phyloP scores from a whole-genome alignment of 2,329 filamentous ascomycete genomes.

The Trichoderma endophyticum region DNA sequence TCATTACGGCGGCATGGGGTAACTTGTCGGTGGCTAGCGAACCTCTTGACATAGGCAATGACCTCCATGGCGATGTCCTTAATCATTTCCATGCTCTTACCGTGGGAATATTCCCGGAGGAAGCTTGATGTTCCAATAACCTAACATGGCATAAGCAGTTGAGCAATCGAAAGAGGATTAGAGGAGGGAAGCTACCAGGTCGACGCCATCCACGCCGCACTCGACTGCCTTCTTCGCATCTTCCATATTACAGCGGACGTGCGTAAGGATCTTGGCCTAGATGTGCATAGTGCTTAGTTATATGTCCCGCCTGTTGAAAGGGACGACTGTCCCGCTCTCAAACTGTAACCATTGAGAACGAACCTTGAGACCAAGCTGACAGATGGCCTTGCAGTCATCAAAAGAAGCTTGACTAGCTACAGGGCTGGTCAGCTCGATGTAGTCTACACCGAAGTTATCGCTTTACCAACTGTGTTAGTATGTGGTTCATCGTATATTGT shows the following conservation, averaged over 20 bases:
- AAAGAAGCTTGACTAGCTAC: constrained; percentile 70
- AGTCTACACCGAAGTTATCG: constrained; percentile 49
- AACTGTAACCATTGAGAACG: constrained; percentile 23
- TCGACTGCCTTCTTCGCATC: not conserved
- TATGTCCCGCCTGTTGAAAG: not conserved
- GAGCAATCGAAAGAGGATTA: not conserved
- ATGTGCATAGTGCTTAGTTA: not conserved
- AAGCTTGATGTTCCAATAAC: constrained; percentile 76
- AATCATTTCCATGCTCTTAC: constrained; percentile 81
- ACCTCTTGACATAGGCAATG: constrained; percentile 72
- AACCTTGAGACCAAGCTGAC: constrained; percentile 78
- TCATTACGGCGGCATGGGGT: not conserved
- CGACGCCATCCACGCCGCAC: constrained; percentile 64
- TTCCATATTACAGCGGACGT: not conserved
- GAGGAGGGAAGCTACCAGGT: constrained; percentile 43
- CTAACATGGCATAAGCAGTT: not conserved
- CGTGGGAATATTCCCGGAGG: constrained; percentile 80
- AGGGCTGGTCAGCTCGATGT: constrained; percentile 73
- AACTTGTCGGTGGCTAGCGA: not conserved
- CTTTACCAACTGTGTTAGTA: not conserved
- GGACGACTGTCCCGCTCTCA: not conserved
- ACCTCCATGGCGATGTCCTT: constrained; percentile 76
- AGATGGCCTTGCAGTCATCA: constrained; percentile 82
- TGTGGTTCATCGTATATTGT: no score
- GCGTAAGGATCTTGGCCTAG: not conserved